A percentile compares a stretch with the other conserved stretches of the same genome.
These are phyloP conservation scores for Clavispora santaluciae DNA, from an alignment of 805 yeast species.

Conservation along the genomic window DNA sequence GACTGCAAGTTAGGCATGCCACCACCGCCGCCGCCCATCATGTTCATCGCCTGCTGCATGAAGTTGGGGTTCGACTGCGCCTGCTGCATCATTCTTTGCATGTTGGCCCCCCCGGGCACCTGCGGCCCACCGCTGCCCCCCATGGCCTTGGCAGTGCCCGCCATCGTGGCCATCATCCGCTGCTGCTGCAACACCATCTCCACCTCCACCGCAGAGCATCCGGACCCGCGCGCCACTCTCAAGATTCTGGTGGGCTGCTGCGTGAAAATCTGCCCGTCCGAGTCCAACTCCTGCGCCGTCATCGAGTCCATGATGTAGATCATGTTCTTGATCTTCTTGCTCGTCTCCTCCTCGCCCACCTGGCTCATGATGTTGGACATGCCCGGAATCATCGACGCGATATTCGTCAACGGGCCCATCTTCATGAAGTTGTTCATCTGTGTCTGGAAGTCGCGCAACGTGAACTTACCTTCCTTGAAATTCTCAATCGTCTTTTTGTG, in stretches of 20 bases:
- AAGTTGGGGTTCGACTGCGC: conserved; percentile 46
- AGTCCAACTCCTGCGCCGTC: conserved; percentile 87
- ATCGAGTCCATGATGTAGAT: conserved; percentile 90
- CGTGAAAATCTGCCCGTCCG: conserved; percentile 78
- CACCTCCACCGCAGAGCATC: conserved; percentile 86
- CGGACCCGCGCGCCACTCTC: conserved; percentile 91
- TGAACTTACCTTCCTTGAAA: conserved; percentile 91
- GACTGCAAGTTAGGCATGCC: conserved; percentile 31
- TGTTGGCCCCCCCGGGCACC: conserved; percentile 34
- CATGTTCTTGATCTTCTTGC: conserved; percentile 80
- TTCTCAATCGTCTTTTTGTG: conserved; percentile 89
- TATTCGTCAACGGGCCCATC: conserved; percentile 94
- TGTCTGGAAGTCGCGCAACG: conserved; percentile 84
- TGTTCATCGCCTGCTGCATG: conserved; percentile 60
- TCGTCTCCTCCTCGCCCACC: conserved; percentile 88
- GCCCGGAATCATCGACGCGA: conserved; percentile 94
- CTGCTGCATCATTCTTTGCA: conserved; percentile 53
- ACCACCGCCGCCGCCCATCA: conserved; percentile 49
- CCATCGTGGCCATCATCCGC: conserved; percentile 92
- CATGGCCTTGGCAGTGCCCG: conserved; percentile 58
- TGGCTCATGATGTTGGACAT: conserved; percentile 78
- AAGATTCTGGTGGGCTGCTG: conserved; percentile 81
- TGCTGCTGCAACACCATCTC: conserved; percentile 90
- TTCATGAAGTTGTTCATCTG: conserved; percentile 94
- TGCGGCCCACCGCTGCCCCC: conserved; percentile 41